Evolutionary conservation across 345 rosid genomes (phyloP).

Genomic region (Syzygium aqueum): DNA sequence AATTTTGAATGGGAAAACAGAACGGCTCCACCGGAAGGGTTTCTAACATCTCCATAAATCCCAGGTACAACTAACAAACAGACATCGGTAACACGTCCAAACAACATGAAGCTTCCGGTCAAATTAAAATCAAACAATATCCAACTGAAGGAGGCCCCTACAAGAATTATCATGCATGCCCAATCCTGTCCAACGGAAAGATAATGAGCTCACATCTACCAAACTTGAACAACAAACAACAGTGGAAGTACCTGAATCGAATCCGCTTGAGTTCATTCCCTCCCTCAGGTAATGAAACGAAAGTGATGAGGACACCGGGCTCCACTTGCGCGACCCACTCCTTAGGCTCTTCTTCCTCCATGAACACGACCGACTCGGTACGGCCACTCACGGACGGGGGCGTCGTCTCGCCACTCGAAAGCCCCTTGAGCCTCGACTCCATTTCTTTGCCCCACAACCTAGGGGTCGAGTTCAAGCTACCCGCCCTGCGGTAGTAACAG

Average conservation of each 20-base stretch:
- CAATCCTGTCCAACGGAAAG: background rate
- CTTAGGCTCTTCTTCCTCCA: slow-evolving; percentile 91
- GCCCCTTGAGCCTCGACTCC: slow-evolving; percentile 73
- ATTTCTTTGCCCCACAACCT: slow-evolving; percentile 66
- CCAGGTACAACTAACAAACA: background rate
- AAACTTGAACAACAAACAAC: background rate
- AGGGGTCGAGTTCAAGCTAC: slow-evolving; percentile 58
- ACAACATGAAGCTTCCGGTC: slow-evolving; percentile 2
- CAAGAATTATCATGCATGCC: background rate
- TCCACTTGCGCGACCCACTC: slow-evolving; percentile 99
- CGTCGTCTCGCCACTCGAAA: slow-evolving; percentile 89
- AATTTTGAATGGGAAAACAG: background rate
- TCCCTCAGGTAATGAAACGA: slow-evolving; percentile 79
- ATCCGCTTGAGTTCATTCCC: slow-evolving; percentile 93
- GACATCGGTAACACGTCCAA: background rate
- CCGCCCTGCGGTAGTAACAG: slow-evolving; percentile 61
- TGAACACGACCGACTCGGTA: slow-evolving; percentile 63
- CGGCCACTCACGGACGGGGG: slow-evolving; percentile 81
- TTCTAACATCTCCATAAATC: background rate
- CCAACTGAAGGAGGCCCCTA: background rate
- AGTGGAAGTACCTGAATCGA: slow-evolving; percentile 69
- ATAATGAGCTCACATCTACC: slow-evolving; percentile 7
- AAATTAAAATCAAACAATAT: background rate
- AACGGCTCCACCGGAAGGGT: background rate
- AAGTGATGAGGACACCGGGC: slow-evolving; percentile 95